A percentile compares a stretch with the other conserved stretches of the same genome.
phyloP scores from a whole-genome alignment of 768 basidiomycete genomes.

The Galerina sulciceps region DNA sequence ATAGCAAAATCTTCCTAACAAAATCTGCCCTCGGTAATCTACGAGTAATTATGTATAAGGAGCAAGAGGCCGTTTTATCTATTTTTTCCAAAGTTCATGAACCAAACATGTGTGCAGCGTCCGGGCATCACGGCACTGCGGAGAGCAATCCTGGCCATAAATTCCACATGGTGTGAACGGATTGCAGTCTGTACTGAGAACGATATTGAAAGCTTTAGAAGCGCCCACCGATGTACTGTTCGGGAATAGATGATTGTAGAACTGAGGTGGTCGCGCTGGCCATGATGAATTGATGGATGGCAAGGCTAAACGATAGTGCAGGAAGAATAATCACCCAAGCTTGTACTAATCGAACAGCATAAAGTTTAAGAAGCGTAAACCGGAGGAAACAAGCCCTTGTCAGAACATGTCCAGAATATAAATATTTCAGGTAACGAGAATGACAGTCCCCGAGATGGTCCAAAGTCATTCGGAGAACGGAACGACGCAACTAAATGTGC shows the following conservation, averaged over 20 bases:
- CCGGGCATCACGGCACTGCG: slow-evolving; percentile 17
- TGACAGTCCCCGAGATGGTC: slow-evolving; percentile 4
- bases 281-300: too few relatives aligned
- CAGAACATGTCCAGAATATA: neutral
- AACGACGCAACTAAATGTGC: slow-evolving; percentile 6
- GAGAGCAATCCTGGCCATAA: neutral
- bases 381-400: neutral
- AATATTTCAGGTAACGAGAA: neutral
- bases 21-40: slow-evolving; percentile 9
- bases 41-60: slow-evolving; percentile 2
- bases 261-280: too few relatives aligned
- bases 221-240: too few relatives aligned
- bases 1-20: neutral
- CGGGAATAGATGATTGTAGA: too few relatives aligned
- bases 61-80: neutral
- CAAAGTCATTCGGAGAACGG: slow-evolving; percentile 16
- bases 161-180: neutral
- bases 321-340: too few relatives aligned
- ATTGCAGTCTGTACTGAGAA: too few relatives aligned
- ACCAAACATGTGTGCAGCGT: slow-evolving; percentile 1
- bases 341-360: too few relatives aligned
- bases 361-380: neutral
- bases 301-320: too few relatives aligned
- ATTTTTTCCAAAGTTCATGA: neutral
- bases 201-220: too few relatives aligned